Conservation (phyloP, 345 rosid genomes). For the Citrus hindsii region DNA sequence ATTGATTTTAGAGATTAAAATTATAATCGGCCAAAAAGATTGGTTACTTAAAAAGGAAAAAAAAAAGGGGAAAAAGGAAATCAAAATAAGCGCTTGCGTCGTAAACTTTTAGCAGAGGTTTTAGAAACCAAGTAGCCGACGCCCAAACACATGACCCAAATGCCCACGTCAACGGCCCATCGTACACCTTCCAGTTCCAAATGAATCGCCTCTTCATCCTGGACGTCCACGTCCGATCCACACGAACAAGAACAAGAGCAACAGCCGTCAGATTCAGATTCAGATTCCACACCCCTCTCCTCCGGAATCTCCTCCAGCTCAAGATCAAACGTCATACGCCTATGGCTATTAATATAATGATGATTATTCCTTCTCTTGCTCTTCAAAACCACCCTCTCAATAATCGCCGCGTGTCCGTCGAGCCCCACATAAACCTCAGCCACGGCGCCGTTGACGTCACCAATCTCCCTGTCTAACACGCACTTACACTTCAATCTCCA, state of each 20-base stretch:
- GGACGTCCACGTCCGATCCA: slow-evolving; percentile 22
- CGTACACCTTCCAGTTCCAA: slow-evolving; percentile 45
- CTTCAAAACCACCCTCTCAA: slow-evolving; percentile 37
- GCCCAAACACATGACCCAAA: slow-evolving; percentile 80
- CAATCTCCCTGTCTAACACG: slow-evolving; percentile 30
- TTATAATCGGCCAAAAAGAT: too few relatives aligned
- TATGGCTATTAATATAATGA: neutral
- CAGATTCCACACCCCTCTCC: slow-evolving; percentile 38
- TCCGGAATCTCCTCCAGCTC: slow-evolving; percentile 80
- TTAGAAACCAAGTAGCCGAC: slow-evolving; percentile 70
- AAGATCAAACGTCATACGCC: slow-evolving; percentile 15
- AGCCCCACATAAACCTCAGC: slow-evolving; percentile 56
- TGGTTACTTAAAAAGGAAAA: too few relatives aligned
- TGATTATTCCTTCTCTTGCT: slow-evolving; percentile 19
- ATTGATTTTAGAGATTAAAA: too few relatives aligned
- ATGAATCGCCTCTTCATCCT: slow-evolving; percentile 27
- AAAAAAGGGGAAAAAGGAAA: too few relatives aligned
- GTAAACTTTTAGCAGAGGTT: slow-evolving; percentile 53
- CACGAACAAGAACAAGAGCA: slow-evolving; percentile 35
- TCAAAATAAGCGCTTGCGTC: slow-evolving; percentile 33
- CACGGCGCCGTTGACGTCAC: slow-evolving; percentile 3
- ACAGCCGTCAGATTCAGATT: slow-evolving; percentile 27
- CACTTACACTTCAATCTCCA: slow-evolving; percentile 66
- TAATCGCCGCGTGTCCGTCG: slow-evolving; percentile 55
- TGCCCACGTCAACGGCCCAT: slow-evolving; percentile 85